Base-by-base conservation (phyloP, 2,329 filamentous ascomycete genomes). In the Ramularia collo-cygni region DNA sequence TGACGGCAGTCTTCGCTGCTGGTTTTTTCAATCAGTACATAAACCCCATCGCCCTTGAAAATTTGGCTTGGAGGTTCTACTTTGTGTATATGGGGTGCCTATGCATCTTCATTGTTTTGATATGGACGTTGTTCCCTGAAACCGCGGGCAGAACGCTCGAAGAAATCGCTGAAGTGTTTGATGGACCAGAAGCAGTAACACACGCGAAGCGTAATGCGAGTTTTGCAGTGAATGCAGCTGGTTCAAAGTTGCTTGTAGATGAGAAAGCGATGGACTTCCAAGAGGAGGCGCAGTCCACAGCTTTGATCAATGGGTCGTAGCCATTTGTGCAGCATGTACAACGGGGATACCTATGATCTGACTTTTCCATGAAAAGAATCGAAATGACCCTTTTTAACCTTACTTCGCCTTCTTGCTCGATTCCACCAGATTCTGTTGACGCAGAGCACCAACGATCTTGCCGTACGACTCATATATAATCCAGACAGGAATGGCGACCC, bases 401-500 rank as follows among this genome's bases (percentile, higher is more conserved):
- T 38, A 51, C 21, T 15, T 41, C 21, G n/a, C 27, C 37, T 55
- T 53, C 43, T 49, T 50, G 5, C 31, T 43, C 14, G 18, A 16
- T 14, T 46, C 40, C 13, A 16, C 35, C 30, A 29, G 36, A 13
- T 37, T 38, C 38, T 42, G 38, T 28, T 33, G 27, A 19, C 39
- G 30, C 42, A 58, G 34, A 3, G 53, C 50, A 12, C 17, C 41
- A 15, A 44, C 42, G 19, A 60, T 55, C 16, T 71, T 68, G 30
- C 61, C 59, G 37, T 69, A 71, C 2, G 68, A 68, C 56, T 75
- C 71, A 50, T 62, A 72, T 40, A 79, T 51, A 28, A 78, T 69
- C 74, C 74, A 79, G 14, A 71, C 44, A 1, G 76, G 76, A 43
- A 79, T 67, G 46, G 69, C 68, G 12, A 81, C 76, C 76, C 77